Conservation (phyloP, 768 basidiomycete species). For the Pulveroboletus sp. region DNA sequence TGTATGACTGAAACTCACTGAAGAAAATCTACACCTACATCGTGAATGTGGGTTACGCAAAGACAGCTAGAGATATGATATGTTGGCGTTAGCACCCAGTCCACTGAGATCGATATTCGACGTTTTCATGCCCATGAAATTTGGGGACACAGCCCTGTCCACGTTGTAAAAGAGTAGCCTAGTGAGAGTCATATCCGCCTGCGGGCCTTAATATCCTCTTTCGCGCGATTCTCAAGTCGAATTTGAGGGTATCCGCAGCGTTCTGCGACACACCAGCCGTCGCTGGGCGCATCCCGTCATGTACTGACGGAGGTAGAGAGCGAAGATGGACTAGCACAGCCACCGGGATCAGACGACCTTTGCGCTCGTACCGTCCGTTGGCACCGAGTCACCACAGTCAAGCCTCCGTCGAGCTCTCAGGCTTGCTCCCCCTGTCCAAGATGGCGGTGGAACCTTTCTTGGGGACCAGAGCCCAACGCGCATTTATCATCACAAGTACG, state of each 20-base stretch:
- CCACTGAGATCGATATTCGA: no score
- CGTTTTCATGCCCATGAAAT: no score
- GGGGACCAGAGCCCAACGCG: slow-evolving; percentile 65
- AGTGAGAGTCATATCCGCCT: background rate
- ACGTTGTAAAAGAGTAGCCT: slow-evolving; percentile 7
- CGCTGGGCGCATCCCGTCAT: no score
- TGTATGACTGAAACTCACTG: background rate
- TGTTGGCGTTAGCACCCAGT: no score
- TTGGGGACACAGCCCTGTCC: background rate
- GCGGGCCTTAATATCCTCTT: background rate
- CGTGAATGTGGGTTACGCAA: no score
- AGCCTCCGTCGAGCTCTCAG: slow-evolving; percentile 7
- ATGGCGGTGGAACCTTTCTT: slow-evolving; percentile 74
- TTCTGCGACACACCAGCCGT: background rate
- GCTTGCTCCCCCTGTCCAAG: slow-evolving; percentile 17
- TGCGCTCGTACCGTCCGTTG: no score
- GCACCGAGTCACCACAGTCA: background rate
- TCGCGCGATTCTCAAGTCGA: background rate
- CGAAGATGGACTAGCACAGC: slow-evolving; percentile 10
- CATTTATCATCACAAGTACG: slow-evolving; percentile 70
- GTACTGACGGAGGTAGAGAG: no score
- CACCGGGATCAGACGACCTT: slow-evolving; percentile 1
- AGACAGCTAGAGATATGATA: no score
- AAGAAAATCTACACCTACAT: no score
- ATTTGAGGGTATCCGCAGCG: background rate